Base-by-base conservation (phyloP, 108 stramenopile species). In the Discostella pseudostelligera region DNA sequence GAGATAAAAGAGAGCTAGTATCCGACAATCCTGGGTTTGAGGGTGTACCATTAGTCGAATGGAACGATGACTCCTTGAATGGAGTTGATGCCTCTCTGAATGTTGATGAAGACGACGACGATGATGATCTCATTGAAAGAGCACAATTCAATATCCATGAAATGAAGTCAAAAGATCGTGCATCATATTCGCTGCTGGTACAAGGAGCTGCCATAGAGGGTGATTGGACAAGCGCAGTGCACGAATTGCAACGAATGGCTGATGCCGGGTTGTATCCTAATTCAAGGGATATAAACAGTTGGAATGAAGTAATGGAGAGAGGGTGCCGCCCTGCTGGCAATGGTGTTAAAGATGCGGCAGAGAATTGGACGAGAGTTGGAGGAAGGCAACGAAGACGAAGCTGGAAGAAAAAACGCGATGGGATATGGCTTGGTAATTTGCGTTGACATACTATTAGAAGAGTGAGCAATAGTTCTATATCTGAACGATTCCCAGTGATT, bases 381-480 rank as follows among this genome's bases (percentile, higher is more conserved):
- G 77, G 67, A 3, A 76, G 76, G 48, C 82, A 72, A 45, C 75
- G 83, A 14, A 76, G 70, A 13, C 65, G 81, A 22, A 79, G 80
- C 43, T 83, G 84, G 81, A 84, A 85, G 71, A 88, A 88, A 37
- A 88, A 80, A 48, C 77, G 87, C 14, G 84, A 88, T 56, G 81
- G 81, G 4, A 67, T 67, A 45, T 88, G 84, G 84, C 36, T 80
- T 3, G 72, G 81, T 11, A 80, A 79, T 72, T 60, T 80, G 21
- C 53, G 69, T 62, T 75, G 51, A 82, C 20, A 51, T n/a, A n/a
- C n/a, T n/a, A n/a, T n/a, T n/a, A n/a, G n/a, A n/a, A n/a, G n/a
- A n/a, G n/a, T n/a, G n/a, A n/a, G n/a, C n/a, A n/a, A n/a, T n/a
- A n/a, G n/a, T n/a, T n/a, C n/a, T n/a, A n/a, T n/a, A n/a, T n/a